phyloP scores from a whole-genome alignment of 1,284 basidiomycete species.

The Fomes fomentarius region DNA sequence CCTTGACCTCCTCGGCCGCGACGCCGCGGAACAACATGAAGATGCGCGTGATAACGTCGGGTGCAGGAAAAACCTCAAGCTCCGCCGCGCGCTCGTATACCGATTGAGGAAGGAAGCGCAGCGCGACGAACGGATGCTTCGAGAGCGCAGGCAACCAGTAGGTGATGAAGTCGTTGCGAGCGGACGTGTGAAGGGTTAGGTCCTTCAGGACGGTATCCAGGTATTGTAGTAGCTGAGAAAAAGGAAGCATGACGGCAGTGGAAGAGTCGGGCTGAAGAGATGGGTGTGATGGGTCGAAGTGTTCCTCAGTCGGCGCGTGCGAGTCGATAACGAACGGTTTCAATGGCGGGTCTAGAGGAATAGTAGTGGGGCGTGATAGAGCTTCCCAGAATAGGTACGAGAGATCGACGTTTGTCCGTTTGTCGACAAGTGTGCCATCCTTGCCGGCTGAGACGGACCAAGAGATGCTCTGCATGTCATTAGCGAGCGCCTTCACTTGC shows the following conservation, averaged over 20 bases:
- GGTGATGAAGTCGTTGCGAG: conserved; percentile 9
- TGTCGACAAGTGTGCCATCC: conserved; percentile 18
- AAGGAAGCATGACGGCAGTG: neutral
- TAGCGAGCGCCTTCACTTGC: neutral
- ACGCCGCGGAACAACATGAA: conserved; percentile 52
- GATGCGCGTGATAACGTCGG: conserved; percentile 46
- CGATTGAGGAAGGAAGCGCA: conserved; percentile 1
- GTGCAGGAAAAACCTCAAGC: conserved; percentile 18
- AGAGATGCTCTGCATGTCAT: conserved; percentile 15
- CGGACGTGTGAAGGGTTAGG: conserved; percentile 3
- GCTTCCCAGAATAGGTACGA: conserved; percentile 23
- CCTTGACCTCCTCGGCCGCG: conserved; percentile 21
- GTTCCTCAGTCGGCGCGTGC: too few species aligned
- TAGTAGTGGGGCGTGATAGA: too few species aligned
- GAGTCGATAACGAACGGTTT: too few species aligned
- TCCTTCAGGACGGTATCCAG: neutral
- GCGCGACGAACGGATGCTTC: neutral
- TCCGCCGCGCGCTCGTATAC: conserved; percentile 1
- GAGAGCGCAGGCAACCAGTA: conserved; percentile 6
- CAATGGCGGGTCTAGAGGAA: too few species aligned
- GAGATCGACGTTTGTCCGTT: conserved; percentile 28
- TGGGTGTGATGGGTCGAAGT: neutral
- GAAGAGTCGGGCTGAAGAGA: neutral
- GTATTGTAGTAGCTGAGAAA: neutral
- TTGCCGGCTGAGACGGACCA: conserved; percentile 33